Evolutionary conservation across 2,329 filamentous ascomycete genomes (phyloP), one percentile per base, ranked within the genome.

Genomic region (Saccharata proteae): DNA sequence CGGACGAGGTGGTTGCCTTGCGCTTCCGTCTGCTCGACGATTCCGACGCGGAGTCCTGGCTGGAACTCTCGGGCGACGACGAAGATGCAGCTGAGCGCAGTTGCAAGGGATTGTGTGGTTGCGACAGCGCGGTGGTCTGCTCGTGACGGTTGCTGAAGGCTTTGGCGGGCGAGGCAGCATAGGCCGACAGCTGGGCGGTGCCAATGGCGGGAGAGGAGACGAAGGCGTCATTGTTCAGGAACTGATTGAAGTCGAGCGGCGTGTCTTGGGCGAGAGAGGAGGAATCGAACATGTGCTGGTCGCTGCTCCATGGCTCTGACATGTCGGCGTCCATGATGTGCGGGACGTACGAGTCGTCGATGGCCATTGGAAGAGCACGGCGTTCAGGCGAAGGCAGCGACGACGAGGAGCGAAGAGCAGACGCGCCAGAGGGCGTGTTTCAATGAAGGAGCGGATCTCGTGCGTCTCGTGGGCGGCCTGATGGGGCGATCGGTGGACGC

Each of bases 11-110:
- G 12, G 52, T 49, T 44, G 29, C 23, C 34, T 59, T 58, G 21
- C 55, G 47, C 46, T 60, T 59, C 11, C 53, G 50, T 25, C 48
- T 39, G 38, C 50, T 51, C 3, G 55, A 58, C 7, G 55, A 52
- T 34, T 59, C 56, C 7, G 57, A 60, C 4, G 55, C 49, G 12
- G 55, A 58, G 40, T 59, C 57, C 36, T 58, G 55, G 36, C 51
- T 54, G 4, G 56, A 59, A 40, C 50, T 58, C 32, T 59, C 56
- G 3, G 49, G 49, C 9, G 55, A 58, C 10, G 45, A 37, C 3
- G 45, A 48, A 7, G 46, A 47, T 30, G 41, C 31, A 16, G 29
- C 25, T 9, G 41, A 43, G n/a, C 41, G 37, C 23, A 33, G 34
- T 25, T 42, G 37, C 22, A 35, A 8, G 23, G 17, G 16, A 6